phyloP scores from a whole-genome alignment of 2,329 filamentous ascomycete genomes.

The Fusarium coffeatum region DNA sequence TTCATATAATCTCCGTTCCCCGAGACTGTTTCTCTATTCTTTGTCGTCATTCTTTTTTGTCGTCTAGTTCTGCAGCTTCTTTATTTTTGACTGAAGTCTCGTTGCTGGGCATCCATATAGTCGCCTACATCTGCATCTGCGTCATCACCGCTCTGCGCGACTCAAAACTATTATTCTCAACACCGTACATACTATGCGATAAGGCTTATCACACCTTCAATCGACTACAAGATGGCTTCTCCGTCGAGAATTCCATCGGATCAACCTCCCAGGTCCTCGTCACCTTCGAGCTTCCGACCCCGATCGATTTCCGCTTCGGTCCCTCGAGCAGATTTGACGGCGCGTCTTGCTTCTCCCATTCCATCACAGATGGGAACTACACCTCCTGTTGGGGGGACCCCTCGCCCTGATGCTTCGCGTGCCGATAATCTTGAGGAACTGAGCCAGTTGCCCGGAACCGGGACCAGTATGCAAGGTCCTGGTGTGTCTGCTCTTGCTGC shows the following conservation, averaged over 20 bases:
- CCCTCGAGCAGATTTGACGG: conserved; percentile 69
- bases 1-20: conserved; percentile 22
- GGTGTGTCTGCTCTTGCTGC: conserved; percentile 89
- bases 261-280: conserved; percentile 58
- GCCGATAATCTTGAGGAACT: conserved; percentile 55
- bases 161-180: conserved; percentile 14
- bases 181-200: conserved; percentile 44
- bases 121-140: conserved; percentile 5
- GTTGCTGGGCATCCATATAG: conserved; percentile 13
- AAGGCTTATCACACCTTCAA: conserved; percentile 34
- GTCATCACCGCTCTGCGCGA: conserved; percentile 29
- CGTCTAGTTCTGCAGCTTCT: conserved; percentile 10
- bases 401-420: conserved; percentile 42
- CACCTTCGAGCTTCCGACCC: conserved; percentile 59
- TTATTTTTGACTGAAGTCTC: conserved; percentile 9
- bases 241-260: conserved; percentile 54
- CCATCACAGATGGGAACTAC: conserved; percentile 55
- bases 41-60: conserved; percentile 36
- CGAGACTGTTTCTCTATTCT: conserved; percentile 24
- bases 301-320: conserved; percentile 64
- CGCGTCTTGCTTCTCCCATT: conserved; percentile 69
- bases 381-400: conserved; percentile 53
- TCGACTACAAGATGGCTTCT: conserved; percentile 51
- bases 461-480: conserved; percentile 75
- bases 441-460: conserved; percentile 74